Percentiles rank a stretch among this genome's conserved stretches.
These are phyloP conservation scores for Inosperma sp. DNA, from an alignment of 768 basidiomycete genomes.

Conservation along the genomic window DNA sequence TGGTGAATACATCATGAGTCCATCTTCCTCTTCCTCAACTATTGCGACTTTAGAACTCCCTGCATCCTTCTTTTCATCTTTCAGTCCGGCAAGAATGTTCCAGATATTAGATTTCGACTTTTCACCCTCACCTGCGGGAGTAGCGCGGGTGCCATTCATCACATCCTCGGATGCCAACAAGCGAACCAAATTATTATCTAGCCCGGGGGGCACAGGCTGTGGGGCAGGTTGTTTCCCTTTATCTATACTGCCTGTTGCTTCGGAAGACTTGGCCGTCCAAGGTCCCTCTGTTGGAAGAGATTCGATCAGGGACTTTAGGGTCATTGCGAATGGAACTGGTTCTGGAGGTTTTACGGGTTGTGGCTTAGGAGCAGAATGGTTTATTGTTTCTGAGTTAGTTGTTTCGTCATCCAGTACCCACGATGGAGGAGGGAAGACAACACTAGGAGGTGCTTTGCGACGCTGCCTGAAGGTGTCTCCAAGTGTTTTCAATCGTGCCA, in stretches of 20 bases:
- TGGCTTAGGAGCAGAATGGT: constrained; percentile 16
- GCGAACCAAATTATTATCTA: constrained; percentile 46
- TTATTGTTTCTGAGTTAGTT: constrained; percentile 7
- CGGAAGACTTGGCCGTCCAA: constrained; percentile 14
- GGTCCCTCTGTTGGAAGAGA: constrained; percentile 31
- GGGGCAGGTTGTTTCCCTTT: constrained; percentile 31
- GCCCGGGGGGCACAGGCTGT: constrained; percentile 31
- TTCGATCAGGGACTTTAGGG: constrained; percentile 35
- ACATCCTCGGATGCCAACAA: constrained; percentile 54
- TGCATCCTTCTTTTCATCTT: constrained; percentile 22
- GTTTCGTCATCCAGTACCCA: constrained; percentile 39
- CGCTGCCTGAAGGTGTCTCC: constrained; percentile 23
- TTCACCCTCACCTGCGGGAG: constrained; percentile 1
- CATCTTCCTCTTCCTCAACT: constrained; percentile 44
- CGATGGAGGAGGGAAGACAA: constrained; percentile 44
- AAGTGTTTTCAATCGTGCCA: constrained; percentile 35
- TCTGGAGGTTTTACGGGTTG: constrained; percentile 23
- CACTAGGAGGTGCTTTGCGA: constrained; percentile 11
- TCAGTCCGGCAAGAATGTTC: constrained; percentile 51
- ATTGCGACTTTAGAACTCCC: constrained; percentile 10
- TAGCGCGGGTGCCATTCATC: constrained; percentile 47
- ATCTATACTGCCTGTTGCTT: constrained; percentile 17
- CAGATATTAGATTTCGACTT: constrained; percentile 47
- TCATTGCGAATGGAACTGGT: constrained; percentile 35
- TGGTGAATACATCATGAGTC: constrained; percentile 74